A percentile compares a stretch with the other conserved stretches of the same genome.
These are phyloP conservation scores for Trichosanthes cucumerina DNA, from an alignment of 306 rosid species.

Conservation along the genomic window DNA sequence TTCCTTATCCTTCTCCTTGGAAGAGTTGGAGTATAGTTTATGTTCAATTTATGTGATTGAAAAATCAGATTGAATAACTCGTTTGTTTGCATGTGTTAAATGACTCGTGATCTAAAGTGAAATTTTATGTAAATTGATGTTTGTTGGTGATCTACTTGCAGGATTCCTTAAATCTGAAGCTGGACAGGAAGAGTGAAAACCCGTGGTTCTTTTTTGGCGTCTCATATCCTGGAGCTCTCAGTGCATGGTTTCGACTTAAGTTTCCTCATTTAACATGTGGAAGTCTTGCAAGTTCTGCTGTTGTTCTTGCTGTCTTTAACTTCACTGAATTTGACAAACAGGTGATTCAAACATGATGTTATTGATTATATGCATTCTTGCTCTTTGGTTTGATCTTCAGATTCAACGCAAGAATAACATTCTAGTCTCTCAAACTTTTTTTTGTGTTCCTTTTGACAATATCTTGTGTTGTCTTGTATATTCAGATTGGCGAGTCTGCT, in stretches of 20 bases:
- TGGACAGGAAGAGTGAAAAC: constrained; percentile 46
- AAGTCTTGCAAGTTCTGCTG: constrained; percentile 96
- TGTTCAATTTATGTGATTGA: too few species aligned
- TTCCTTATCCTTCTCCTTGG: neutral
- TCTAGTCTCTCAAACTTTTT: neutral
- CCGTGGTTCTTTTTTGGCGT: constrained; percentile 79
- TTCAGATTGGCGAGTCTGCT: constrained; percentile 90
- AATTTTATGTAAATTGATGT: neutral
- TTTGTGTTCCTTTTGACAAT: neutral
- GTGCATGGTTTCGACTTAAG: constrained; percentile 97
- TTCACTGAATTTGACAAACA: constrained; percentile 74
- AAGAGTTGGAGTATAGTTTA: neutral
- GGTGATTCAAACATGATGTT: constrained; percentile 28
- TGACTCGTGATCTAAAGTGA: neutral
- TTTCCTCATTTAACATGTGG: constrained; percentile 97
- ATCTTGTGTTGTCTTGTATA: neutral
- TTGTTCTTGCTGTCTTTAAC: constrained; percentile 71
- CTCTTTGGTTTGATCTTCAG: neutral
- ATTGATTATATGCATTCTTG: neutral
- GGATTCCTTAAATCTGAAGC: constrained; percentile 56
- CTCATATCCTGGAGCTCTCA: constrained; percentile 90
- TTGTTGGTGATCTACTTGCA: constrained; percentile 15
- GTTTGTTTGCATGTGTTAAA: neutral
- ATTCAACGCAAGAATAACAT: neutral
- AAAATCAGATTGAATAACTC: neutral